Percentiles rank a stretch among this genome's conserved stretches.
Evolutionary conservation across 495 filamentous ascomycete genomes (phyloP).

Genomic region (Cercophora scortea): DNA sequence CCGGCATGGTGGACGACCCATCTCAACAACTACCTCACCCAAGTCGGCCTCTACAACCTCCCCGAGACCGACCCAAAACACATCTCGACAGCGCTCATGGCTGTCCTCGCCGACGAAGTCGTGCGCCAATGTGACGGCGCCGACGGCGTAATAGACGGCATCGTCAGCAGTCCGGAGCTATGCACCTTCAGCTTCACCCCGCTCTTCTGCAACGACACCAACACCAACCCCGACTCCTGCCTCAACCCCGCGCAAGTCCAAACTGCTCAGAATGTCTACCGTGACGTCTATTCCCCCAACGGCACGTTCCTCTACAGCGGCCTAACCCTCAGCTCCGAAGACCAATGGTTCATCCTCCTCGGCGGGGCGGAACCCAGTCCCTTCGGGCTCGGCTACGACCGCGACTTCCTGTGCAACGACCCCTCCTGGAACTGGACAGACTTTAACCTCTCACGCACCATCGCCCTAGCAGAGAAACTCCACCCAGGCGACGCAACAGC

Average conservation of each 20-base stretch:
- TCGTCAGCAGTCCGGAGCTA: conserved; percentile 52
- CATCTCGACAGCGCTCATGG: conserved; percentile 42
- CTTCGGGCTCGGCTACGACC: conserved; percentile 30
- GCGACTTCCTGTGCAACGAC: conserved; percentile 36
- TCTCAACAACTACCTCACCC: conserved; percentile 36
- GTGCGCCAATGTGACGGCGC: conserved; percentile 57
- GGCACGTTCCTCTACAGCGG: conserved; percentile 47
- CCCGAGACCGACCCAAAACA: conserved; percentile 37
- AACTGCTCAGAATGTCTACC: conserved; percentile 48
- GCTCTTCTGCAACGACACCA: conserved; percentile 40
- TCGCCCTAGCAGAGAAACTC: conserved; percentile 16
- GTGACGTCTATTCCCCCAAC: conserved; percentile 42
- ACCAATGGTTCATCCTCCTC: conserved; percentile 17
- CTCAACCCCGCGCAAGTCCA: conserved; percentile 49
- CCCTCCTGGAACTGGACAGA: conserved; percentile 28
- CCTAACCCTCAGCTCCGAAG: conserved; percentile 28
- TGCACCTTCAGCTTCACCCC: conserved; percentile 47
- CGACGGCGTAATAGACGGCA: conserved; percentile 55
- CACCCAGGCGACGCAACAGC: conserved; percentile 37
- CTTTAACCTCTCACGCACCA: conserved; percentile 22
- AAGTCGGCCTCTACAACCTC: conserved; percentile 28
- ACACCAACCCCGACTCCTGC: conserved; percentile 31
- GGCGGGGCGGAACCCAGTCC: conserved; percentile 15
- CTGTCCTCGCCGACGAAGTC: conserved; percentile 48
- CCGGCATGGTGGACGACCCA: conserved; percentile 40